Evolutionary conservation across 805 yeast genomes (phyloP), one percentile per base, ranked within the genome.

Genomic region (Candida tammaniensis): DNA sequence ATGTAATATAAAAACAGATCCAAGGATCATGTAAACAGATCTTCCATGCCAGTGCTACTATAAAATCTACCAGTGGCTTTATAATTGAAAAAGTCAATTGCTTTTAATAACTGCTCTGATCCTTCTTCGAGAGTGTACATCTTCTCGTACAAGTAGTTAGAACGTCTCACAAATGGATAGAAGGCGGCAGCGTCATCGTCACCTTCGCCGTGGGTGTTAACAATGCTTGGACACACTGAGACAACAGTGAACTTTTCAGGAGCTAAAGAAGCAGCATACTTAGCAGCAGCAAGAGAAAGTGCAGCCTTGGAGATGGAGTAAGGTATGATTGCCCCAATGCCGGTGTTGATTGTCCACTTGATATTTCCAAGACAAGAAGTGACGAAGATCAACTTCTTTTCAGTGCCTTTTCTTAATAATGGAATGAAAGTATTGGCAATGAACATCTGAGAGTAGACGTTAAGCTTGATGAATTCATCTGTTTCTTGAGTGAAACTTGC

Each of bases 301-400:
- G 35, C 28, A 17, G 35, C 35, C 19, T 31, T 31, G 17, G 35
- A 31, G 4, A 31, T 12, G 17, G 35, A 31, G 16, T 31, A 31
- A 14, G 35, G 29, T 15, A 31, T 15, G 11, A 6, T 9, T 24
- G n/a, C 8, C 7, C 7, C 15, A 24, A 31, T 17, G 4, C 23
- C 29, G 11, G 28, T 17, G 9, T 31, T 17, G 11, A 31, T 9
- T 7, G 5, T 18, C 21, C 21, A 27, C 12, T 27, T 11, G 10
- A 17, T n/a, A 12, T 18, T 17, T 7, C 12, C 28, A 16, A 31
- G 23, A 10, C 29, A 28, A 7, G 35, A 23, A 16, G 21, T n/a
- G 10, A 24, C 11, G 13, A 31, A 31, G 17, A 24, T 24, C 17
- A 31, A 22, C 16, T 31, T 23, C 17, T 24, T 31, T 4, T 14